Evolutionary conservation across 139 green algal genomes (phyloP).

Genomic region (Asterochloris erici): DNA sequence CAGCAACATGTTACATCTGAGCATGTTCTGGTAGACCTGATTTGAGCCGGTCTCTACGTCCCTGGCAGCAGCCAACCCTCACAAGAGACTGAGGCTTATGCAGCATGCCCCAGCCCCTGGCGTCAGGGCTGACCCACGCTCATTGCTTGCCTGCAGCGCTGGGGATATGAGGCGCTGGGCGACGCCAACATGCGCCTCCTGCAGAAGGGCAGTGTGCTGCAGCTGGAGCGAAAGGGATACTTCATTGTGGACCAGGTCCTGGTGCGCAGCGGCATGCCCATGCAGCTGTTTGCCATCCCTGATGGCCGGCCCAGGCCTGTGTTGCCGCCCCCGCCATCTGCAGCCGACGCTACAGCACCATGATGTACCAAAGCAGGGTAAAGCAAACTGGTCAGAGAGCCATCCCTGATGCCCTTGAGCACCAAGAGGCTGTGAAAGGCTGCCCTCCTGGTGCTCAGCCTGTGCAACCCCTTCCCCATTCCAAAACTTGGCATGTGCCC

Average conservation of each 20-base stretch:
- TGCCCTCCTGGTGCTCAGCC: too few relatives aligned
- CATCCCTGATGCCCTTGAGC: background rate
- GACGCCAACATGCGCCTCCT: conserved; percentile 93
- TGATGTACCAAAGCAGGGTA: too few relatives aligned
- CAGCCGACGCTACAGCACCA: background rate
- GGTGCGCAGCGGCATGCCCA: conserved; percentile 46
- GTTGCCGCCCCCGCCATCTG: background rate
- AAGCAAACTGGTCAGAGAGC: background rate
- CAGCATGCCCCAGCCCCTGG: too few relatives aligned
- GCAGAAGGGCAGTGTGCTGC: conserved; percentile 90
- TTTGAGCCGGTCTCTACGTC: too few relatives aligned
- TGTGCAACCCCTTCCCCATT: too few relatives aligned
- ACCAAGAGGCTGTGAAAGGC: background rate
- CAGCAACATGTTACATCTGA: too few relatives aligned
- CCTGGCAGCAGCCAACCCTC: too few relatives aligned
- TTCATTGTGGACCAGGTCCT: conserved; percentile 83
- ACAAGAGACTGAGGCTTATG: too few relatives aligned
- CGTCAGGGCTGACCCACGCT: too few relatives aligned
- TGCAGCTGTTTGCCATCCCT: conserved; percentile 91
- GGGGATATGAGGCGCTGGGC: conserved; percentile 60
- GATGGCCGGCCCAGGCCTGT: conserved; percentile 60
- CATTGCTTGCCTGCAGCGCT: conserved; percentile 14
- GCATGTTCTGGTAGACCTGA: too few relatives aligned
- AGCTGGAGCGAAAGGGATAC: conserved; percentile 98
- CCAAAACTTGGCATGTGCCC: too few relatives aligned